A percentile compares a stretch with the other conserved stretches of the same genome.
Evolutionary conservation across 805 yeast species (phyloP).

Genomic region (Candida wancherniae): DNA sequence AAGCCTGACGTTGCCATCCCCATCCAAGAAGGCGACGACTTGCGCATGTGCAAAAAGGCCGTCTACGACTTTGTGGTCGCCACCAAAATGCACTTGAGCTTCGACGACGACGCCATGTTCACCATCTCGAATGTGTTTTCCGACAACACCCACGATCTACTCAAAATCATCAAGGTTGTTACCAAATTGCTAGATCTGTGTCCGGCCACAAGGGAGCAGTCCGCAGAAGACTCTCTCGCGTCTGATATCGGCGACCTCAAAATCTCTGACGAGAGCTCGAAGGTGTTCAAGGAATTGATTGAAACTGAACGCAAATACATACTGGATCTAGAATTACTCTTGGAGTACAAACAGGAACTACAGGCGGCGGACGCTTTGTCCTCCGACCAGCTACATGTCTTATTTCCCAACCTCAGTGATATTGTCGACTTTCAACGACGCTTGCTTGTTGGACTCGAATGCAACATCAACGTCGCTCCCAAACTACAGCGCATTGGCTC

Average conservation of each 20-base stretch:
- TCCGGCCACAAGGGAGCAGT: conserved; percentile 2
- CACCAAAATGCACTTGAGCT: conserved; percentile 68
- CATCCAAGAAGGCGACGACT: conserved; percentile 70
- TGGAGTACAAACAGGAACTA: conserved; percentile 63
- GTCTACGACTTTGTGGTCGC: conserved; percentile 88
- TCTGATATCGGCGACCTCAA: conserved; percentile 20
- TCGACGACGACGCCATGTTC: conserved; percentile 78
- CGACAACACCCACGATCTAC: conserved; percentile 70
- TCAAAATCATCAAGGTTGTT: conserved; percentile 72
- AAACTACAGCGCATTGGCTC: conserved; percentile 84
- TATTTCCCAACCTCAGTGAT: conserved; percentile 81
- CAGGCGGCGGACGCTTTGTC: conserved; percentile 61
- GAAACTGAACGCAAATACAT: conserved; percentile 92
- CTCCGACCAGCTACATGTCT: conserved; percentile 70
- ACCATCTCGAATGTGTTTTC: conserved; percentile 87
- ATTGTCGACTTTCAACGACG: conserved; percentile 90
- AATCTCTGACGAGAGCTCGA: conserved; percentile 57
- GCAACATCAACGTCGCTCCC: conserved; percentile 71
- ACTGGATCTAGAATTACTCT: conserved; percentile 77
- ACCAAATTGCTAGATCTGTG: conserved; percentile 42
- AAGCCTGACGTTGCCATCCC: conserved; percentile 45
- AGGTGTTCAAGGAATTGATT: conserved; percentile 77
- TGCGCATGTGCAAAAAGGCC: conserved; percentile 79
- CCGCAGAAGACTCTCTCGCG: conserved; percentile 7
- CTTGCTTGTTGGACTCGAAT: conserved; percentile 82